A percentile compares a stretch with the other conserved stretches of the same genome.
These are phyloP conservation scores for Suhomyces terraborum DNA, from an alignment of 1,139 yeast genomes.

Conservation along the genomic window DNA sequence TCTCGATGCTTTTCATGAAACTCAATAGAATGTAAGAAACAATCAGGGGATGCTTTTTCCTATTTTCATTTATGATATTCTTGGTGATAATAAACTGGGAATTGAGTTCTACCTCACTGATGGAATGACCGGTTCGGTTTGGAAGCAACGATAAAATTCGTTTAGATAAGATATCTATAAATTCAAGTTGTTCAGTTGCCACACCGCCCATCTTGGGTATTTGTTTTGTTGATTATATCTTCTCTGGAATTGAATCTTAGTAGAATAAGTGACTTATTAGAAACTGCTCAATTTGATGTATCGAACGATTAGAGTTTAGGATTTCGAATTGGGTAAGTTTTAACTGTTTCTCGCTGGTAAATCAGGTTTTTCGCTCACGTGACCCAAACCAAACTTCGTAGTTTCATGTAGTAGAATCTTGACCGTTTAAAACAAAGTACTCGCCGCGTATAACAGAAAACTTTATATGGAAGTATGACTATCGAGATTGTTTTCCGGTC, in stretches of 20 bases:
- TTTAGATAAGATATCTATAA: slow-evolving; percentile 21
- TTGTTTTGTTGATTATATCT: not conserved
- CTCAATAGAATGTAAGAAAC: slow-evolving; percentile 27
- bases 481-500: too few species aligned
- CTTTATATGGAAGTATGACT: too few species aligned
- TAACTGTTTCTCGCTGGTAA: slow-evolving; percentile 4
- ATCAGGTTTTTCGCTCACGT: slow-evolving; percentile 5
- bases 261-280: not conserved
- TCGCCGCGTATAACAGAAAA: too few species aligned
- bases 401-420: too few species aligned
- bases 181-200: slow-evolving; percentile 16
- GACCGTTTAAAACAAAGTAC: too few species aligned
- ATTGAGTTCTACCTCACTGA: slow-evolving; percentile 48
- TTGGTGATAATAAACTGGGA: slow-evolving; percentile 42
- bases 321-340: not conserved
- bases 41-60: slow-evolving; percentile 20
- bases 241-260: not conserved
- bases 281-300: not conserved
- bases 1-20: slow-evolving; percentile 28
- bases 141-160: slow-evolving; percentile 42
- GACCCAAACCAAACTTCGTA: not conserved
- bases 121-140: slow-evolving; percentile 39
- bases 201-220: slow-evolving; percentile 12
- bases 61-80: slow-evolving; percentile 30
- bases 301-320: not conserved